Evolutionary conservation across 257 asterid species (phyloP).

Genomic region (Handroanthus guayacan): DNA sequence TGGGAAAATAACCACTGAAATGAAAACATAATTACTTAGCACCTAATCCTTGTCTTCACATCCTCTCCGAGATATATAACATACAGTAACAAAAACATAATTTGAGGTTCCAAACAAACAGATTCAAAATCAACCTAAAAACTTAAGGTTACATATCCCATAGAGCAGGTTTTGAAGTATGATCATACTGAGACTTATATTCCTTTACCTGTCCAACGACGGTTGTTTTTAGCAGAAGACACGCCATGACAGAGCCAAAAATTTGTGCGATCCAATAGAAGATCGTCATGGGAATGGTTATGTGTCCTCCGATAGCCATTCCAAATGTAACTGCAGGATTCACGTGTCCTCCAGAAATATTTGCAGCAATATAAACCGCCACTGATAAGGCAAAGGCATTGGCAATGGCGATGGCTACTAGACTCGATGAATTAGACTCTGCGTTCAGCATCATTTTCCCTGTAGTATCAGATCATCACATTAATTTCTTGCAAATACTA

Average conservation of each 20-base stretch:
- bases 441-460: slow-evolving; percentile 57
- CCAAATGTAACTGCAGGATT: slow-evolving; percentile 92
- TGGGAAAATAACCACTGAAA: no score
- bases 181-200: neutral
- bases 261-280: slow-evolving; percentile 73
- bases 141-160: neutral
- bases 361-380: slow-evolving; percentile 64
- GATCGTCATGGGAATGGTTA: slow-evolving; percentile 63
- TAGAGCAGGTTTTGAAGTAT: neutral
- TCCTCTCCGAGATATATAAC: no score
- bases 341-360: slow-evolving; percentile 85
- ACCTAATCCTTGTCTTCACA: no score
- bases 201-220: slow-evolving; percentile 59
- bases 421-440: slow-evolving; percentile 50
- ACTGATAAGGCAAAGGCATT: slow-evolving; percentile 65
- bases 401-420: slow-evolving; percentile 61
- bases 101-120: no score
- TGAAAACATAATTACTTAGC: no score
- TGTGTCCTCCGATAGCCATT: slow-evolving; percentile 80
- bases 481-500: neutral
- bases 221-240: slow-evolving; percentile 58
- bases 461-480: slow-evolving; percentile 14
- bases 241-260: slow-evolving; percentile 73
- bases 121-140: neutral
- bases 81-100: no score